Conservation (phyloP, 2,329 filamentous ascomycete genomes). For the Colletotrichum sp. region DNA sequence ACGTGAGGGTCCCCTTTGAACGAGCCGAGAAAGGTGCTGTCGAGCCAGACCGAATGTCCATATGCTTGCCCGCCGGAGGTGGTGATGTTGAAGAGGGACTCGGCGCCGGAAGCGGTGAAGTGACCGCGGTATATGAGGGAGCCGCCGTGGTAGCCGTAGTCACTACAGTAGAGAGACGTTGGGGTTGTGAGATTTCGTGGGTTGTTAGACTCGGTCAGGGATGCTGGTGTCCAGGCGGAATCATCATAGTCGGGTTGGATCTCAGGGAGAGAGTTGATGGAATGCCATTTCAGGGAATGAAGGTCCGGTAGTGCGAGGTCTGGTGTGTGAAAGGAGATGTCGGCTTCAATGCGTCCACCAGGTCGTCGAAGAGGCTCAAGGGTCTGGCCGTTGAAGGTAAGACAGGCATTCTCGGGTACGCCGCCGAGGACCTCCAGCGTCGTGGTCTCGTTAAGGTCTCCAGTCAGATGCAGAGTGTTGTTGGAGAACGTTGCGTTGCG, state of each 20-base stretch:
- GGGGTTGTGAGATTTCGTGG: conserved; percentile 55
- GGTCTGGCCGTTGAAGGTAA: conserved; percentile 24
- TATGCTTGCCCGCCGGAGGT: conserved; percentile 71
- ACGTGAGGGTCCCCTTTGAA: not conserved
- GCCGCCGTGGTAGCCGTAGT: conserved; percentile 74
- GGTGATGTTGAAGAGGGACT: conserved; percentile 57
- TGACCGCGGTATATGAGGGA: conserved; percentile 69
- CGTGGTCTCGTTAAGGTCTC: not conserved
- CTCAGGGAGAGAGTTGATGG: conserved; percentile 27
- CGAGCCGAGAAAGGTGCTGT: conserved; percentile 50
- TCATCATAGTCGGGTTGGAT: conserved; percentile 36
- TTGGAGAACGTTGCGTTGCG: not conserved
- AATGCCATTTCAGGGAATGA: conserved; percentile 11
- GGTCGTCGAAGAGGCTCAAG: conserved; percentile 13
- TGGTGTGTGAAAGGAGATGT: conserved; percentile 16
- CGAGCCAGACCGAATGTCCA: conserved; percentile 69
- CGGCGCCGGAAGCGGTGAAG: conserved; percentile 64
- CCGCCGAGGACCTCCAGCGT: not conserved
- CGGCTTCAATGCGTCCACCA: conserved; percentile 17
- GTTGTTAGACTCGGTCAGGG: conserved; percentile 25
- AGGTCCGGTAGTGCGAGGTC: conserved; percentile 12
- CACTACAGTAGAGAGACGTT: conserved; percentile 66
- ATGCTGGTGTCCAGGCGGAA: conserved; percentile 46
- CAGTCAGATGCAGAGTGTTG: not conserved
- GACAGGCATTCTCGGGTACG: not conserved